These are phyloP conservation scores for Coniferiporia weirii DNA, from an alignment of 1,284 basidiomycete species.

Conservation along the genomic window DNA sequence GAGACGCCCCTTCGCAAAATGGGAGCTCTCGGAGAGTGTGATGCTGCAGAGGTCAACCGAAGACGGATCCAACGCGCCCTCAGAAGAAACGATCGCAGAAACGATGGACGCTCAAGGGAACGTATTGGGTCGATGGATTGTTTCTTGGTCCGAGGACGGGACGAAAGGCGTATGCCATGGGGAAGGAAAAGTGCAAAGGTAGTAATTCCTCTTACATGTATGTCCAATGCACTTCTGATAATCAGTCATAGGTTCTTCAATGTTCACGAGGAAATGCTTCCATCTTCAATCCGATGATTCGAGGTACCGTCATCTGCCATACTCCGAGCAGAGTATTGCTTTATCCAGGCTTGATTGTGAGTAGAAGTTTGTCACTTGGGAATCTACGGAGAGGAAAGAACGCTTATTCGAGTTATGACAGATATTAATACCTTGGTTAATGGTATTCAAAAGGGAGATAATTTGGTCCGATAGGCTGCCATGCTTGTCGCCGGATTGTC, in stretches of 20 bases:
- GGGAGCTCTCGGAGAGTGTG: constrained; percentile 63
- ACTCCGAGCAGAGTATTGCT: too few relatives aligned
- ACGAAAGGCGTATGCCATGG: constrained; percentile 50
- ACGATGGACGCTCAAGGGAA: constrained; percentile 59
- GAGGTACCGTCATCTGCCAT: too few relatives aligned
- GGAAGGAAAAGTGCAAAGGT: constrained; percentile 61
- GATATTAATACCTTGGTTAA: too few relatives aligned
- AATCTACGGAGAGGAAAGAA: too few relatives aligned
- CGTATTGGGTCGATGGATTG: constrained; percentile 72
- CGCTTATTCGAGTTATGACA: too few relatives aligned
- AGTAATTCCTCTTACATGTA: constrained; percentile 75
- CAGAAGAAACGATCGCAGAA: constrained; percentile 74
- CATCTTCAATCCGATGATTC: constrained; percentile 18
- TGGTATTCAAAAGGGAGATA: too few relatives aligned
- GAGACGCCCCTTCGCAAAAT: constrained; percentile 71
- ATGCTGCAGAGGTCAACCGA: constrained; percentile 38
- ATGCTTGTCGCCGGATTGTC: too few relatives aligned
- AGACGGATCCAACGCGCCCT: constrained; percentile 37
- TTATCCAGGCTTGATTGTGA: too few relatives aligned
- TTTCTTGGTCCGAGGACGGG: constrained; percentile 63
- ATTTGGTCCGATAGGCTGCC: too few relatives aligned
- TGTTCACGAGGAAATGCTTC: constrained; percentile 51
- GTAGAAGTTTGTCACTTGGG: too few relatives aligned
- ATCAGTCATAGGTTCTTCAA: not conserved
- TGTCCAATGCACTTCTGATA: not conserved